Base-by-base conservation (phyloP, 1,284 basidiomycete species). In the Cryptococcus sp. region DNA sequence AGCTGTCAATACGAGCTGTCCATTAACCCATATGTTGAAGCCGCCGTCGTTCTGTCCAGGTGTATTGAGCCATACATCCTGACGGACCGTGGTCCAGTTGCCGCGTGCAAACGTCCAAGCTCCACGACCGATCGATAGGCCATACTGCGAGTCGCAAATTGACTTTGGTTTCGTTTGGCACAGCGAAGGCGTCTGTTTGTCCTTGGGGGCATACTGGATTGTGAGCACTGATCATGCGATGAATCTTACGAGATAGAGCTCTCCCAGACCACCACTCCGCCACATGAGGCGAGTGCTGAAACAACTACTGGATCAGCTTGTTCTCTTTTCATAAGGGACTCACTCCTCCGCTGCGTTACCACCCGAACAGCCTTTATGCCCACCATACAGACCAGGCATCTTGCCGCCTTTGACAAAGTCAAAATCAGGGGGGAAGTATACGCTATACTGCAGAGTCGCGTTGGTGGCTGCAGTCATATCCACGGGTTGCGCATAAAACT, bases 401-500 rank as follows among this genome's bases (percentile, higher is more conserved):
- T 79, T 77, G 41, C 75, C 76, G 27, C 72, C 72, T 40, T 67
- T 58, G 7, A 77, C 72, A 50, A 72, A 78, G 54, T 75, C 63
- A 57, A 72, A 78, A 49, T 70, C 58, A 11, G 52, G 48, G 1
- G 73, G 69, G 51, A 77, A 69, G 50, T 69, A 76, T 20, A 78
- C 74, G 3, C 61, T 64, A 57, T 78, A 78, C 42, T 63, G 55
- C 48, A 71, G 50, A n/a, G 62, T 68, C 8, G 86, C 85, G 11
- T 70, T 54, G 0, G 50, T 60, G 5, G 63, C 64, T 8, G 22
- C 42, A 5, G 63, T 47, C 8, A 75, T 42, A 43, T 69, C 64
- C 40, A 74, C 78, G 1, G 82, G 82, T 30, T 76, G 75, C 27
- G 86, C 85, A 66, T 89, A 89, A 72, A 89, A 89, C 64, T 88